Conservation (phyloP, 805 yeast species). For the Spathaspora sp. region DNA sequence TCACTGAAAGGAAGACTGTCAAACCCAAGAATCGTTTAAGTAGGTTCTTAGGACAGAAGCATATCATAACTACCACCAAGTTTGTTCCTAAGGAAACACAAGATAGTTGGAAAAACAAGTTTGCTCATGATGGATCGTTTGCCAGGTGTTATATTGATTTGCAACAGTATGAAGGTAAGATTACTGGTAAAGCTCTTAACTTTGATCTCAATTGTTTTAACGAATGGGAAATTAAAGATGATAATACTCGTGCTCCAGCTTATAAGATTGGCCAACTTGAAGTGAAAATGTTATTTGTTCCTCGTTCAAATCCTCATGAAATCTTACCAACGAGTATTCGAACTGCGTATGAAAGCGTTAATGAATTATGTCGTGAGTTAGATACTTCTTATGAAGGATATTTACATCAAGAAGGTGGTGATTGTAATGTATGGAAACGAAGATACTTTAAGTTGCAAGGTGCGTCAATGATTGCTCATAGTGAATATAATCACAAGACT, state of each 20-base stretch:
- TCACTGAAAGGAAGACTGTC: slow-evolving; percentile 52
- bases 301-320: slow-evolving; percentile 58
- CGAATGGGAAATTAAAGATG: slow-evolving; percentile 66
- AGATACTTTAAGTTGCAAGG: slow-evolving; percentile 76
- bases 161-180: slow-evolving; percentile 50
- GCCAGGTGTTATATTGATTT: slow-evolving; percentile 72
- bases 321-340: slow-evolving; percentile 67
- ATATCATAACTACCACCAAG: slow-evolving; percentile 45
- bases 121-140: slow-evolving; percentile 88
- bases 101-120: slow-evolving; percentile 59
- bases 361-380: slow-evolving; percentile 26
- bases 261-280: slow-evolving; percentile 64
- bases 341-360: slow-evolving; percentile 35
- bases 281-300: slow-evolving; percentile 65
- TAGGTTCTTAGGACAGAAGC: slow-evolving; percentile 46
- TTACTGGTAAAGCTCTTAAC: slow-evolving; percentile 50
- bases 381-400: slow-evolving; percentile 53
- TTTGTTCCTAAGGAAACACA: slow-evolving; percentile 48
- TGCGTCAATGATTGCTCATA: slow-evolving; percentile 68
- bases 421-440: slow-evolving; percentile 67
- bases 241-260: slow-evolving; percentile 37
- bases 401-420: slow-evolving; percentile 90
- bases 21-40: slow-evolving; percentile 43
- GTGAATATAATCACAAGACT: slow-evolving; percentile 63
- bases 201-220: slow-evolving; percentile 65